Percentiles rank a stretch among this genome's conserved stretches.
Conservation (phyloP, 2,329 filamentous ascomycete genomes). For the Diaporthe humulicola region DNA sequence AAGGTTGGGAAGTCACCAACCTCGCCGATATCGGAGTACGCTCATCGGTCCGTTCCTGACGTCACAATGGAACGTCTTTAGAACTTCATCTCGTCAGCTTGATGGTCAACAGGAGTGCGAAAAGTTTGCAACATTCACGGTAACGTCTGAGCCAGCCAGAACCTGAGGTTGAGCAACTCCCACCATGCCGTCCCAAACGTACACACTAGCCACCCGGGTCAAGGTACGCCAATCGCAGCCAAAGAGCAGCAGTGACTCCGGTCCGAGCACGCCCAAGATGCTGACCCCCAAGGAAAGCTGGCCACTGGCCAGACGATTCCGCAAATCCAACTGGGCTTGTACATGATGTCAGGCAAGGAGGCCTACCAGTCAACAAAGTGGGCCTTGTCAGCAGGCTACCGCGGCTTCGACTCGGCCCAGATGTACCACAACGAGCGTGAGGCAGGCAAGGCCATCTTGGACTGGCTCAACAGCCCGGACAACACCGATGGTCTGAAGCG, state of each 20-base stretch:
- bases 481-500: slow-evolving; percentile 66
- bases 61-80: slow-evolving; percentile 30
- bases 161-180: background rate
- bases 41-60: slow-evolving; percentile 21
- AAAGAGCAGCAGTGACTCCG: slow-evolving; percentile 33
- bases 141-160: background rate
- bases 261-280: slow-evolving; percentile 33
- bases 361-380: slow-evolving; percentile 69
- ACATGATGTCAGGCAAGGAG: slow-evolving; percentile 75
- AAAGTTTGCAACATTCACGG: background rate
- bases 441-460: slow-evolving; percentile 74
- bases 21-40: slow-evolving; percentile 36
- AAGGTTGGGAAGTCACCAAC: background rate
- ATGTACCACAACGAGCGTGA: slow-evolving; percentile 78
- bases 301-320: slow-evolving; percentile 77
- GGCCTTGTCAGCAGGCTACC: slow-evolving; percentile 68
- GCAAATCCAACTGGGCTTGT: slow-evolving; percentile 80
- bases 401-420: slow-evolving; percentile 66
- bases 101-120: too few species aligned
- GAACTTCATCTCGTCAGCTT: slow-evolving; percentile 2
- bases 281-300: slow-evolving; percentile 57
- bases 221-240: slow-evolving; percentile 11
- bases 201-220: slow-evolving; percentile 36
- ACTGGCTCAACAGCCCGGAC: slow-evolving; percentile 63
- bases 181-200: slow-evolving; percentile 35